Base-by-base conservation (phyloP, 192 early-diverging fungal genomes). In the Backusella mclennaniae region DNA sequence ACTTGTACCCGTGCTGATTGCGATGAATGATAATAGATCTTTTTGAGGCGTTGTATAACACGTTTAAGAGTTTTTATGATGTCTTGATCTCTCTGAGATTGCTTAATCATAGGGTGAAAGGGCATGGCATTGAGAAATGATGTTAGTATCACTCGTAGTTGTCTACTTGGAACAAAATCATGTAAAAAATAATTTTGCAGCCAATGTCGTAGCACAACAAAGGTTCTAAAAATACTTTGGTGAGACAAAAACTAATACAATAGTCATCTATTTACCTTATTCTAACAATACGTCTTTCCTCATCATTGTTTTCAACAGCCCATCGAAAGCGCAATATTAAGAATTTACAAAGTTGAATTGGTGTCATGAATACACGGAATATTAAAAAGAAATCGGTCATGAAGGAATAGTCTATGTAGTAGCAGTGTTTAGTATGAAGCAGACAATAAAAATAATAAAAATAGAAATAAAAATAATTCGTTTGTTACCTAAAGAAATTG, bases 311-410 rank as follows among this genome's bases (percentile, higher is more conserved):
- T 11, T 66, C 77, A 17, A 89, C 67, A 38, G 86, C 85, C 89
- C 89, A 90, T 5, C 75, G 73, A 69, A 90, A 90, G 0, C 89
- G 83, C 26, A 87, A 76, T 35, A 89, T 81, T 17, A 90, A 76
- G 3, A 90, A 67, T 67, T 85, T 84, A 56, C 88, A 85, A 19
- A 90, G 74, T 26, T 87, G 81, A 14, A 84, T 53, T 14, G 89
- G 86, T 2, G 86, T 76, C 39, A 90, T 86, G 52, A 90, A 90
- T n/a, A 81, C 79, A 23, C 89, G 87, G 41, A 86, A 90, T 33
- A 86, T 89, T 35, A 90, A 76, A 75, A 90, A 90, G 66, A 90
- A 90, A 68, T 90, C 89, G 29, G 89, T 89, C 71, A 90, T 77
- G 38, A 89, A 88, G 6, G 81, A 83, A 76, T 90, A 89, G 52